Conservation (phyloP, 176 grass and related monocot genomes). For the Rhynchospora pubera region DNA sequence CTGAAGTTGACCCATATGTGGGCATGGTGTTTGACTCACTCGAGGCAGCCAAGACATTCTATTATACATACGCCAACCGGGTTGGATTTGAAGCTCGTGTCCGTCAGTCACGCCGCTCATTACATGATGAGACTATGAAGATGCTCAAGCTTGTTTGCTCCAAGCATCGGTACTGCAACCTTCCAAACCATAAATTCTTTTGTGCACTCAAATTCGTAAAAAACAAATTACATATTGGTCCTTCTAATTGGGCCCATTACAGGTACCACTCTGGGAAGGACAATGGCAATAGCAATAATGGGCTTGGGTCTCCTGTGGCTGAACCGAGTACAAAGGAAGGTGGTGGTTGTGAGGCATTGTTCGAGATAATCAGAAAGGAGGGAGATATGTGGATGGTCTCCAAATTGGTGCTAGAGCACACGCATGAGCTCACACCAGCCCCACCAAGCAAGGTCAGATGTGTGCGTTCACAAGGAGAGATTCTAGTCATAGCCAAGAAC, state of each 20-base stretch:
- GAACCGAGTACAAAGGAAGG: conserved; percentile 9
- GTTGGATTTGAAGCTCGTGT: conserved; percentile 82
- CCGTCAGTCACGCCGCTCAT: conserved; percentile 64
- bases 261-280: conserved; percentile 76
- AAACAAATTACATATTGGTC: not conserved
- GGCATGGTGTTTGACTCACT: conserved; percentile 86
- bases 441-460: conserved; percentile 62
- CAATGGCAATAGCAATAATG: conserved; percentile 16
- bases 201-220: not conserved
- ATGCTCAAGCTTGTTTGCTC: conserved; percentile 99
- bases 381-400: conserved; percentile 65
- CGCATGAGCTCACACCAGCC: conserved; percentile 53
- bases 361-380: conserved; percentile 90
- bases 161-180: conserved; percentile 41
- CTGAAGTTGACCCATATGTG: conserved; percentile 55
- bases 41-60: conserved; percentile 74
- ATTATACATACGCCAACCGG: conserved; percentile 76
- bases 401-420: conserved; percentile 85
- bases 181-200: not conserved
- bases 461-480: conserved; percentile 84
- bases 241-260: not conserved
- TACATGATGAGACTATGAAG: conserved; percentile 80
- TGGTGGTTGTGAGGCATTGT: conserved; percentile 74
- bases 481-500: conserved; percentile 94
- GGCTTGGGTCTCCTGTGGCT: conserved; percentile 1